Percentiles rank a stretch among this genome's conserved stretches.
Evolutionary conservation across 2,329 filamentous ascomycete species (phyloP).

Genomic region (Cryoendolithus antarcticus): DNA sequence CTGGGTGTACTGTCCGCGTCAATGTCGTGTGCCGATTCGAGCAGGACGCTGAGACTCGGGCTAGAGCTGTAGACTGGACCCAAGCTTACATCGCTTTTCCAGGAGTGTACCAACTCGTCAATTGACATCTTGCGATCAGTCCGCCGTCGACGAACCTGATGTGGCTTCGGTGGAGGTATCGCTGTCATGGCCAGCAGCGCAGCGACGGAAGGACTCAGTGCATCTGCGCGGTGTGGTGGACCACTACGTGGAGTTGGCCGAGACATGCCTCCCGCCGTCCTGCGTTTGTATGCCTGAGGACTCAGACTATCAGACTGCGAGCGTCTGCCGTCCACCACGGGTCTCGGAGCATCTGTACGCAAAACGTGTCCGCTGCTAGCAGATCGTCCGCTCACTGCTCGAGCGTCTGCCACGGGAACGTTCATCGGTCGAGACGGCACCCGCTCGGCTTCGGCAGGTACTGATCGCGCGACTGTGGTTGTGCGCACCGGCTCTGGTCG

Average conservation of each 20-base stretch:
- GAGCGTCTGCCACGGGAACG: constrained; percentile 9
- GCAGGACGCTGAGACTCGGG: constrained; percentile 39
- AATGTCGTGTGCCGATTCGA: constrained; percentile 41
- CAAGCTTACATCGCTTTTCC: constrained; percentile 34
- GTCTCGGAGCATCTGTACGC: not conserved
- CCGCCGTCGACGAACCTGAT: constrained; percentile 28
- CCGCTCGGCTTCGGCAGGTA: not conserved
- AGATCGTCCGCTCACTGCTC: constrained; percentile 1
- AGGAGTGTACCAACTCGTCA: constrained; percentile 44
- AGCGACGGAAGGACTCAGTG: constrained; percentile 43
- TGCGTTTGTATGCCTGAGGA: not conserved
- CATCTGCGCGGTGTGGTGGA: constrained; percentile 20
- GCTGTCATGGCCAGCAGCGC: constrained; percentile 47
- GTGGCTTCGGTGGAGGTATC: constrained; percentile 39
- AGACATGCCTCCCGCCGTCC: constrained; percentile 1
- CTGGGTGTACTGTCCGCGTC: constrained; percentile 18
- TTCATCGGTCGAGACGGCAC: constrained; percentile 10
- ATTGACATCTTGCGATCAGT: constrained; percentile 39
- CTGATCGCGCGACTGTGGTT: constrained; percentile 1
- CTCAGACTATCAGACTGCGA: constrained; percentile 2
- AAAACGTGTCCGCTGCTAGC: not conserved
- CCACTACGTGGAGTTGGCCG: not conserved
- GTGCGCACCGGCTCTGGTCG: constrained; percentile 1
- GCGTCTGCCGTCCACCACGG: not conserved
- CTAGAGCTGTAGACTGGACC: constrained; percentile 19